Conservation (phyloP, 2,329 filamentous ascomycete genomes). For the Berkeleyomyces basicola region DNA sequence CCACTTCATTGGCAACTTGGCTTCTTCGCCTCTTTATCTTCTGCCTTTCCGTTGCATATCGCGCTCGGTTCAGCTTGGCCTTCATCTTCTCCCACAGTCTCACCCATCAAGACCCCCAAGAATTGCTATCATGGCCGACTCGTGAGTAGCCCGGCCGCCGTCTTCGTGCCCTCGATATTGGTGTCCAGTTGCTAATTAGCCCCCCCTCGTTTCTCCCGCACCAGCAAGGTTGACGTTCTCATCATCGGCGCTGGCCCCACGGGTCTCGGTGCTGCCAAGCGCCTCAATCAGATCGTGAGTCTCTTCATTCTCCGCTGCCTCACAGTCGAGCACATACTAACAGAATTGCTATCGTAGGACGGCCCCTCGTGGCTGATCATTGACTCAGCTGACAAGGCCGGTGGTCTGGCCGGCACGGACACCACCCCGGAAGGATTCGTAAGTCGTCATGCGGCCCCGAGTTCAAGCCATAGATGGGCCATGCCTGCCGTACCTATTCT, state of each 20-base stretch:
- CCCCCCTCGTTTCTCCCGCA: background rate
- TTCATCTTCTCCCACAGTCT: background rate
- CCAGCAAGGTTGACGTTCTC: slow-evolving; percentile 48
- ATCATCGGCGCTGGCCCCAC: slow-evolving; percentile 96
- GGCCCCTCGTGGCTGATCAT: slow-evolving; percentile 92
- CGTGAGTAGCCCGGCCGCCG: slow-evolving; percentile 14
- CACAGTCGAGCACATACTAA: slow-evolving; percentile 16
- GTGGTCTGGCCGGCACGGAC: slow-evolving; percentile 91
- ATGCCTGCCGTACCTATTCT: background rate
- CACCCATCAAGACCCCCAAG: slow-evolving; percentile 10
- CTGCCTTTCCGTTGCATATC: background rate
- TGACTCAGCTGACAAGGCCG: slow-evolving; percentile 79
- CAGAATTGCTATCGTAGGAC: slow-evolving; percentile 37
- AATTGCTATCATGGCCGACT: slow-evolving; percentile 19
- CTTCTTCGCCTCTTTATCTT: background rate
- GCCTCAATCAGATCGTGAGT: slow-evolving; percentile 85
- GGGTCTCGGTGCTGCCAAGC: slow-evolving; percentile 93
- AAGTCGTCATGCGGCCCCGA: slow-evolving; percentile 30
- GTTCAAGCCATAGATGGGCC: background rate
- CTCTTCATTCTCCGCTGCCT: slow-evolving; percentile 15
- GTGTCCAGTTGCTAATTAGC: background rate
- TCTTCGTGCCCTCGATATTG: background rate
- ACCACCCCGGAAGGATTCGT: slow-evolving; percentile 93
- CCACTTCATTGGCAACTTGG: background rate
- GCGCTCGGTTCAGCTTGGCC: background rate